Evolutionary conservation across 495 filamentous ascomycete genomes (phyloP).

Genomic region (Cercophora samala): DNA sequence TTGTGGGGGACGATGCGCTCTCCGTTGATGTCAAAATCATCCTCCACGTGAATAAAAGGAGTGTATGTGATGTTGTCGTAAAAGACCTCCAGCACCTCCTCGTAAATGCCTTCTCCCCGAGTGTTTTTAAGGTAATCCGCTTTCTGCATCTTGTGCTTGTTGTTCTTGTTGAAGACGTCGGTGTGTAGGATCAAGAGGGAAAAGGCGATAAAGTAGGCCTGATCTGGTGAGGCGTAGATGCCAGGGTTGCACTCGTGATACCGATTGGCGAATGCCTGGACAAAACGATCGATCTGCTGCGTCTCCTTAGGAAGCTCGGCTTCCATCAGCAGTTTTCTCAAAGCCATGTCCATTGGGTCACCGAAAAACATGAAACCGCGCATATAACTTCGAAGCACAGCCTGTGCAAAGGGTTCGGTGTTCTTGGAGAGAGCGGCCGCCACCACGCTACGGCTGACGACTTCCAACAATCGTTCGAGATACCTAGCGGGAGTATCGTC

Average conservation of each 20-base stretch:
- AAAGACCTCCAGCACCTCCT: slow-evolving; percentile 90
- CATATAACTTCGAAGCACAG: slow-evolving; percentile 90
- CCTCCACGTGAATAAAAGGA: slow-evolving; percentile 94
- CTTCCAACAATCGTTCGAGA: slow-evolving; percentile 74
- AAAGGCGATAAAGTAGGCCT: slow-evolving; percentile 96
- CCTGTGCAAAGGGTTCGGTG: slow-evolving; percentile 75
- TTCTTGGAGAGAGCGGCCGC: slow-evolving; percentile 79
- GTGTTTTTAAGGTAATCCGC: slow-evolving; percentile 94
- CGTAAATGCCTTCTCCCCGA: slow-evolving; percentile 79
- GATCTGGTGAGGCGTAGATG: slow-evolving; percentile 86
- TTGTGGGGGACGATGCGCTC: slow-evolving; percentile 70
- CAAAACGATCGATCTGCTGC: slow-evolving; percentile 92
- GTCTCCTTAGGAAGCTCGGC: slow-evolving; percentile 95
- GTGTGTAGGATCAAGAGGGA: slow-evolving; percentile 95
- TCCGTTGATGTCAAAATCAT: slow-evolving; percentile 77
- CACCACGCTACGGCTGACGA: slow-evolving; percentile 71
- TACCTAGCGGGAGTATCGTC: slow-evolving; percentile 89
- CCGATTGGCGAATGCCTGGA: slow-evolving; percentile 91
- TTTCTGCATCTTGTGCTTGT: slow-evolving; percentile 98
- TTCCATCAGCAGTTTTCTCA: slow-evolving; percentile 92
- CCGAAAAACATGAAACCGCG: slow-evolving; percentile 89
- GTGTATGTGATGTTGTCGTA: slow-evolving; percentile 99
- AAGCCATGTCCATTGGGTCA: slow-evolving; percentile 96
- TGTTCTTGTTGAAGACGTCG: slow-evolving; percentile 99
- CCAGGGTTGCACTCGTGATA: slow-evolving; percentile 99